Conservation (phyloP, 495 filamentous ascomycete species). For the Cenococcum geophilum region DNA sequence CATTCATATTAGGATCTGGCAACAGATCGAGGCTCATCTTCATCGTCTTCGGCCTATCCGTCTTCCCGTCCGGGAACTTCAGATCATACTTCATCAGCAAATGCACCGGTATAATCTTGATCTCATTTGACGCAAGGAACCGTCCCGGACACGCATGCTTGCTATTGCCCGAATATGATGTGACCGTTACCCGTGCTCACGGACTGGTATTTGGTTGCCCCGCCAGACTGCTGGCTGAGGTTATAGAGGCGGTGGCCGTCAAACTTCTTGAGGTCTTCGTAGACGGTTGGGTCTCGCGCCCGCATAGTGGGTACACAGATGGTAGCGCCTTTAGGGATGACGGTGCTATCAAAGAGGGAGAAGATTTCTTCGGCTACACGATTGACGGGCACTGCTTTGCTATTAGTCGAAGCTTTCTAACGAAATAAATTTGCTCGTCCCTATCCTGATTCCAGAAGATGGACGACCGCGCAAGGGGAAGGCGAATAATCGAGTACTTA, state of each 20-base stretch:
- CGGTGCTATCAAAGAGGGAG: slow-evolving; percentile 22
- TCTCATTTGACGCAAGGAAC: slow-evolving; percentile 47
- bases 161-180: slow-evolving; percentile 46
- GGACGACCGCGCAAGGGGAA: no score
- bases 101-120: slow-evolving; percentile 39
- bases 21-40: background rate
- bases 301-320: slow-evolving; percentile 6
- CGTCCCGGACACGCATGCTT: slow-evolving; percentile 50
- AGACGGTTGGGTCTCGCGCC: slow-evolving; percentile 11
- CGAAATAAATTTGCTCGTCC: no score
- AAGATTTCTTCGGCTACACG: slow-evolving; percentile 18
- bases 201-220: slow-evolving; percentile 40
- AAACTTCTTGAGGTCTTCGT: slow-evolving; percentile 42
- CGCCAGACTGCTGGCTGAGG: slow-evolving; percentile 38
- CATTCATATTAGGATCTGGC: slow-evolving; percentile 1
- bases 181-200: slow-evolving; percentile 42
- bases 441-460: no score
- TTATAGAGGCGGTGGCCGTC: slow-evolving; percentile 51
- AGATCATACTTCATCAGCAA: slow-evolving; percentile 26
- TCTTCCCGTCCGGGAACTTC: slow-evolving; percentile 10
- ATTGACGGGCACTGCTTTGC: slow-evolving; percentile 17
- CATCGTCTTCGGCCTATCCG: background rate
- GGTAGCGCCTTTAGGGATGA: slow-evolving; percentile 25
- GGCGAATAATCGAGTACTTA: no score
- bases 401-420: background rate